Base-by-base conservation (phyloP, 768 basidiomycete species). In the Lepiota brunneoincarnata region DNA sequence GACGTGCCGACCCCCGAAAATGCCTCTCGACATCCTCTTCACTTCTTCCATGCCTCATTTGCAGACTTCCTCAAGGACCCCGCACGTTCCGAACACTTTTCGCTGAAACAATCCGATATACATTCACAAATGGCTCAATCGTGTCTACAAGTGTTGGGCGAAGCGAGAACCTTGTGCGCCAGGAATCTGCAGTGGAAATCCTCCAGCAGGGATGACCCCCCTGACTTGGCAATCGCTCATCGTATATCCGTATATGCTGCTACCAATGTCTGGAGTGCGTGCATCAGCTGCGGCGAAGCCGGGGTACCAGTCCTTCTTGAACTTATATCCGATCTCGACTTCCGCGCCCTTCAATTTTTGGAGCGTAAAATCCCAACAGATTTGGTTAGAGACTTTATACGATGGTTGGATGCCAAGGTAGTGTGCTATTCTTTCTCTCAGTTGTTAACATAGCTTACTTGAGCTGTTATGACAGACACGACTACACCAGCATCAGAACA, bases 21-120 rank as follows among this genome's bases (percentile, higher is more conserved):
- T 2, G 43, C 51, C 2, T 37, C 36, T 17, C 14, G 18, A 12
- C 36, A 37, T 17, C 6, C 36, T 14, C 18, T 53, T 6, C 34
- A 24, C 18, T 37, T 53, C 20, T 38, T 53, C 36, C 51, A 53
- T 1, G 14, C 43, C 2, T 53, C 51, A 6, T 46, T 53, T 37
- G 4, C 28, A 21, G 44, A 53, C 36, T 52, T 52, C 3, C 42
- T 52, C n/a, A 43, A 23, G 34, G 23, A 24, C n/a, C 51, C 51
- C 18, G 5, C 18, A 4, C 51, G 51, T 10, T 53, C 51, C 7
- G 51, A 24, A 3, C 20, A 14, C 6, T 53, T 53, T 17, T 14
- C 51, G 3, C n/a, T 46, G 2, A 17, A 45, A n/a, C 21, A 18
- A n/a, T 10, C 37, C 35, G 10, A 24, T 17, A 26, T 53, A 7